These are phyloP conservation scores for Colletotrichum abscissum DNA, from an alignment of 2,329 filamentous ascomycete genomes.

Conservation along the genomic window DNA sequence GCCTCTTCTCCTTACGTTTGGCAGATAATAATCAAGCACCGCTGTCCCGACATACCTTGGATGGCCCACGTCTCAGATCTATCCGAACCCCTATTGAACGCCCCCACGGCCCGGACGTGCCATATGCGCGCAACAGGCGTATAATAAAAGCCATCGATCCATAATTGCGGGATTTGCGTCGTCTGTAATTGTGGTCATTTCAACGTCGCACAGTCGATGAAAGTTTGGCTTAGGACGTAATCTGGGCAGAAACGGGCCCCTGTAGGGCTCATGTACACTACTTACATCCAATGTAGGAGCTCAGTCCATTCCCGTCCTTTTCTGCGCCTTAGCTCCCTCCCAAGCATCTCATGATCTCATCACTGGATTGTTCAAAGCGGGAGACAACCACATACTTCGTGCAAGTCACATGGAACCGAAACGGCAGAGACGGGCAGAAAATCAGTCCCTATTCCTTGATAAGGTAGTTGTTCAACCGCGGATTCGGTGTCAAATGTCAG, in stretches of 20 bases:
- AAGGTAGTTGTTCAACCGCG: neutral
- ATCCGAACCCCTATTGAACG: conserved; percentile 28
- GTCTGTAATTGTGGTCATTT: conserved; percentile 23
- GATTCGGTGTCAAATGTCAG: conserved; percentile 19
- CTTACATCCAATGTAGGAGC: neutral
- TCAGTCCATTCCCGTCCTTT: neutral
- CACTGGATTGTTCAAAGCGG: neutral
- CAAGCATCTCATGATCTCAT: neutral
- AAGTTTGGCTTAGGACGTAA: neutral
- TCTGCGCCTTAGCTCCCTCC: neutral
- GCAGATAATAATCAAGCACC: conserved; percentile 7
- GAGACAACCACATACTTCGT: neutral
- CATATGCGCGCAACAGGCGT: neutral
- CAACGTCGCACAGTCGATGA: neutral
- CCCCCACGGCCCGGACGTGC: neutral
- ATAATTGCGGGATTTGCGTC: conserved; percentile 16
- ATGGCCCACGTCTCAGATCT: conserved; percentile 21
- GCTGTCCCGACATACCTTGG: neutral
- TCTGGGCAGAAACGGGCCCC: conserved; percentile 16
- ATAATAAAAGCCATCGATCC: conserved; percentile 7
- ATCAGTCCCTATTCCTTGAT: neutral
- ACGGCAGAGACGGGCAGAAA: neutral
- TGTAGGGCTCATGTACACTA: neutral
- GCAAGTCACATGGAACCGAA: neutral
- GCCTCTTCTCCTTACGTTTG: neutral